These are phyloP conservation scores for Seminavis robusta DNA, from an alignment of 108 stramenopile genomes.

Conservation along the genomic window DNA sequence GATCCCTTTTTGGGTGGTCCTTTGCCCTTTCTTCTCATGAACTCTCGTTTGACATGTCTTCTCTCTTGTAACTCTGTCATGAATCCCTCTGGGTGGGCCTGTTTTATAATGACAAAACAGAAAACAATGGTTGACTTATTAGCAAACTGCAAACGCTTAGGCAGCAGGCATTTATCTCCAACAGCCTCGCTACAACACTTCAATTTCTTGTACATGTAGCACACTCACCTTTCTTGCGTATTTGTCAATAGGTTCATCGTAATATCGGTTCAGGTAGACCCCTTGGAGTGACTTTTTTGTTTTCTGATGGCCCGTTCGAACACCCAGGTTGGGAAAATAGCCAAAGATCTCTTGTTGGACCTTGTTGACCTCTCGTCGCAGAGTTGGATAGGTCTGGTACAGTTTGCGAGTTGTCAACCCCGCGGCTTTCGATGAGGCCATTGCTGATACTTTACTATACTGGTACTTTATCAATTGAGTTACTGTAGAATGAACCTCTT, in stretches of 20 bases:
- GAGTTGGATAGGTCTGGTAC: conserved; percentile 12
- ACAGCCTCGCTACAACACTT: not conserved
- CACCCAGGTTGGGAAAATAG: conserved; percentile 59
- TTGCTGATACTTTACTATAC: no score
- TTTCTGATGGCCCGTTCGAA: conserved; percentile 47
- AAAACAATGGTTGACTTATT: not conserved
- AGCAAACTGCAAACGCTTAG: not conserved
- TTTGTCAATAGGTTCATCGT: conserved; percentile 68
- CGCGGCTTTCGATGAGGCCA: not conserved
- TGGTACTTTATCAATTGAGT: no score
- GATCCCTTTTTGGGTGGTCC: conserved; percentile 89
- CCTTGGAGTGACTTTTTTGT: conserved; percentile 63
- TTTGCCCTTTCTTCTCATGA: conserved; percentile 75
- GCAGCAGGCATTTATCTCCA: not conserved
- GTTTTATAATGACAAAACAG: not conserved
- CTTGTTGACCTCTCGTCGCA: conserved; percentile 37
- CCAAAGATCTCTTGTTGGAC: conserved; percentile 74
- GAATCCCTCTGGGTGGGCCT: conserved; percentile 38
- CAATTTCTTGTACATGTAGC: not conserved
- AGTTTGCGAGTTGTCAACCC: not conserved
- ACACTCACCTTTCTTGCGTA: conserved; percentile 64
- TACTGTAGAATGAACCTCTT: no score
- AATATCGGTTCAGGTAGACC: conserved; percentile 65
- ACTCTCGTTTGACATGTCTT: conserved; percentile 52
- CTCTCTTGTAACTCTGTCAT: conserved; percentile 67